phyloP scores from a whole-genome alignment of 176 grass and related monocot genomes.

The Metroxylon sagu region DNA sequence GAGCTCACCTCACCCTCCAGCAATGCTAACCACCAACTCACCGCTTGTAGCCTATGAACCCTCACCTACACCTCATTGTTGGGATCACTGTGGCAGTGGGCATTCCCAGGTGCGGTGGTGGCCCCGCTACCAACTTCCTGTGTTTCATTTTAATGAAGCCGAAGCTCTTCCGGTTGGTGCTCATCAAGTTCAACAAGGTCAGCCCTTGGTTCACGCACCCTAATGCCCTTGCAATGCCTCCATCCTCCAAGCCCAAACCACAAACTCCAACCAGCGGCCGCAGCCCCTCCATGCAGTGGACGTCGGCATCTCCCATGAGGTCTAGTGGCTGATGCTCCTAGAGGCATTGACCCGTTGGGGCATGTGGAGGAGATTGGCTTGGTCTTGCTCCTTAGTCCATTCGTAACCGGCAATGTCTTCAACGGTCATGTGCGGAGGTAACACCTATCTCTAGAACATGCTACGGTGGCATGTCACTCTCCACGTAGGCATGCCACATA shows the following conservation, averaged over 20 bases:
- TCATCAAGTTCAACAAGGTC: slow-evolving; percentile 90
- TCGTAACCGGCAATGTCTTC: too few relatives aligned
- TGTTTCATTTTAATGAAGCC: slow-evolving; percentile 35
- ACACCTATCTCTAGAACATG: too few relatives aligned
- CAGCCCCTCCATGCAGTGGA: slow-evolving; percentile 65
- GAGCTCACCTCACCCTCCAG: slow-evolving; percentile 73
- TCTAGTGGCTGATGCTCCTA: slow-evolving; percentile 96
- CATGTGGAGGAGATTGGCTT: too few relatives aligned
- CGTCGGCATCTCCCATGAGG: slow-evolving; percentile 82
- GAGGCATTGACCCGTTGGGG: slow-evolving; percentile 51
- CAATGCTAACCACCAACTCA: slow-evolving; percentile 80
- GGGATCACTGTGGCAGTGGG: slow-evolving; percentile 9
- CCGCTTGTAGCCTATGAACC: slow-evolving; percentile 49
- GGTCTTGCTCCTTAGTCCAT: too few relatives aligned
- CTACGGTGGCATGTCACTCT: too few relatives aligned
- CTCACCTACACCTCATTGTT: slow-evolving; percentile 24
- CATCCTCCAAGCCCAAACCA: slow-evolving; percentile 31
- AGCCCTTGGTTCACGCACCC: slow-evolving; percentile 92
- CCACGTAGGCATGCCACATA: too few relatives aligned
- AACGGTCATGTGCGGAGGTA: too few relatives aligned
- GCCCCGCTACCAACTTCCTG: slow-evolving; percentile 7
- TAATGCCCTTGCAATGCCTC: slow-evolving; percentile 71
- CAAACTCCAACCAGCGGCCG: background rate
- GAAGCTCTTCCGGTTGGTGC: slow-evolving; percentile 53
- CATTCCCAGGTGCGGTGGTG: slow-evolving; percentile 22